Conservation (phyloP, 495 filamentous ascomycete species). For the Lepraria neglecta region DNA sequence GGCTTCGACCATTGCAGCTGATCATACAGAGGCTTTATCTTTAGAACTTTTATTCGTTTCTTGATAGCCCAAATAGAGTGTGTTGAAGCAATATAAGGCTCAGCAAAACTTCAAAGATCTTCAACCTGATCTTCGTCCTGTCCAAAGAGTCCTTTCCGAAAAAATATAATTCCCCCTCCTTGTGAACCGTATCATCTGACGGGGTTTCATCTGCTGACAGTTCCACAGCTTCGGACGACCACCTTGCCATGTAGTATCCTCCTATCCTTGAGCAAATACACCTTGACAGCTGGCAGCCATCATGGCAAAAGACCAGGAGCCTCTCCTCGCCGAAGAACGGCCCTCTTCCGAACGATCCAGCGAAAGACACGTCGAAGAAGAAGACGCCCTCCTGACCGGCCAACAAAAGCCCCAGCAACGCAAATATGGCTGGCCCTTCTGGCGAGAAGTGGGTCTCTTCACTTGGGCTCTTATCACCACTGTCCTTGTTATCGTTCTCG, state of each 20-base stretch:
- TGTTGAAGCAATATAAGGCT: no score
- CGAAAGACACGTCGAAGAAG: conserved; percentile 49
- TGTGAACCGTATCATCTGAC: conserved; percentile 1
- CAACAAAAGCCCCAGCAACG: conserved; percentile 36
- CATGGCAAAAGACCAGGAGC: conserved; percentile 41
- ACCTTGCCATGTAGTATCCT: background rate
- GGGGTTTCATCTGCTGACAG: no score
- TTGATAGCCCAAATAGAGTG: no score
- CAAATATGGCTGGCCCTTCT: conserved; percentile 45
- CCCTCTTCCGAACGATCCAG: conserved; percentile 43
- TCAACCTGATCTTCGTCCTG: background rate
- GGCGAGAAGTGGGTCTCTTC: conserved; percentile 69
- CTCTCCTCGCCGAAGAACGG: conserved; percentile 39
- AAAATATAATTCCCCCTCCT: background rate
- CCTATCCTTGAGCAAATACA: background rate
- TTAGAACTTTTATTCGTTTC: no score
- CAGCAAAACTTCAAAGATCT: no score
- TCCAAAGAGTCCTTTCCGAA: background rate
- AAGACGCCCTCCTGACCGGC: conserved; percentile 60
- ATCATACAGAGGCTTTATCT: no score
- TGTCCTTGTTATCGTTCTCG: conserved; percentile 64
- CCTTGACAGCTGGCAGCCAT: background rate
- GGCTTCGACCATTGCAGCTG: no score
- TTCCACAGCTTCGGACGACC: no score
- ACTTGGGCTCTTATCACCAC: conserved; percentile 88